Evolutionary conservation across 345 rosid species (phyloP).

Genomic region (rapeseed (Brassica napus)): Da-Ae NC_063438.1:22213501-22214000

Average conservation of each 20-base stretch:
- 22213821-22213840: conserved; percentile 61
- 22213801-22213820: conserved; percentile 79
- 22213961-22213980: conserved; percentile 18
- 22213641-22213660: conserved; percentile 53
- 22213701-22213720: conserved; percentile 77
- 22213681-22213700: conserved; percentile 63
- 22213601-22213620: neutral
- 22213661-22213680: conserved; percentile 39
- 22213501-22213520: conserved; percentile 41
- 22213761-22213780: conserved; percentile 70
- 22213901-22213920: conserved; percentile 48
- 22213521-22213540: conserved; percentile 60
- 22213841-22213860: conserved; percentile 78
- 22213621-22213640: conserved; percentile 15
- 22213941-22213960: conserved; percentile 39
- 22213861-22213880: conserved; percentile 75
- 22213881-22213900: conserved; percentile 71
- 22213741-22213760: conserved; percentile 73
- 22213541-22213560: conserved; percentile 19
- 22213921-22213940: conserved; percentile 39
- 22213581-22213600: neutral
- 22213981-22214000: conserved; percentile 45
- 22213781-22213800: conserved; percentile 71
- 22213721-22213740: conserved; percentile 59
- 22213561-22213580: neutral